Percentiles rank a stretch among this genome's conserved stretches.
These are phyloP conservation scores for Umbellularia californica DNA, from an alignment of 164 flowering plant species.

Conservation along the genomic window DNA sequence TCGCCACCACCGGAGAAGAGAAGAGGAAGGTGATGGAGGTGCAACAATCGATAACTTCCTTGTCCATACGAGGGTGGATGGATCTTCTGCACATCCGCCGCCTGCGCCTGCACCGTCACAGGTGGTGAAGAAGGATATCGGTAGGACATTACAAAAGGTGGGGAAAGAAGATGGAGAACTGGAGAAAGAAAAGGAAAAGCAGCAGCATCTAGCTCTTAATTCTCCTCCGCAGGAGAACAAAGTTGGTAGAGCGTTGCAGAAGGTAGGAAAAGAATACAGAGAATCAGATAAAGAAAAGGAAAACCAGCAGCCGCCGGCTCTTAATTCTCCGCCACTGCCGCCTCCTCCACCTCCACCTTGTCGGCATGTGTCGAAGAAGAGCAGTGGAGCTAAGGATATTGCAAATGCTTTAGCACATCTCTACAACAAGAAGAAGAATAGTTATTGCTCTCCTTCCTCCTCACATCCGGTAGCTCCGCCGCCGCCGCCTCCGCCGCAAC, in stretches of 20 bases:
- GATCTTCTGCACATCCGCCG: conserved; percentile 15
- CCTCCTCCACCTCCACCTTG: conserved; percentile 5
- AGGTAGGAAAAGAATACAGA: not conserved
- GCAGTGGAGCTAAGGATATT: conserved; percentile 50
- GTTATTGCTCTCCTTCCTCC: conserved; percentile 4
- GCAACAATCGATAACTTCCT: conserved; percentile 43
- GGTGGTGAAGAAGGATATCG: conserved; percentile 11
- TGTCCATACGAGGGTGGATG: not conserved
- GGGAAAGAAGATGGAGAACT: not conserved
- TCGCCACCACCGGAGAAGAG: not conserved
- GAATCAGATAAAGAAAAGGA: not conserved
- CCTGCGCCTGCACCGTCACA: conserved; percentile 14
- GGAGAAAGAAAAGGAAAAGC: not conserved
- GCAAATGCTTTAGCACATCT: conserved; percentile 52
- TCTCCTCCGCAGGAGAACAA: not conserved
- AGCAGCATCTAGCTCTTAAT: too few relatives aligned
- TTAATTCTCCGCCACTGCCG: conserved; percentile 8
- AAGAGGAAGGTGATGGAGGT: conserved; percentile 25
- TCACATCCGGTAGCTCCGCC: conserved; percentile 7
- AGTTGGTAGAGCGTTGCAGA: conserved; percentile 21
- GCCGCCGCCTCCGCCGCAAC: conserved; percentile 45
- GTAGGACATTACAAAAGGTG: conserved; percentile 18
- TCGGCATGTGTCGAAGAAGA: conserved; percentile 16
- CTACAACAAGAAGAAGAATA: conserved; percentile 48
- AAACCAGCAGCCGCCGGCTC: too few relatives aligned